Percentiles rank a stretch among this genome's conserved stretches.
Evolutionary conservation across 768 basidiomycete genomes (phyloP).

Genomic region (Tephrocybe sp.): DNA sequence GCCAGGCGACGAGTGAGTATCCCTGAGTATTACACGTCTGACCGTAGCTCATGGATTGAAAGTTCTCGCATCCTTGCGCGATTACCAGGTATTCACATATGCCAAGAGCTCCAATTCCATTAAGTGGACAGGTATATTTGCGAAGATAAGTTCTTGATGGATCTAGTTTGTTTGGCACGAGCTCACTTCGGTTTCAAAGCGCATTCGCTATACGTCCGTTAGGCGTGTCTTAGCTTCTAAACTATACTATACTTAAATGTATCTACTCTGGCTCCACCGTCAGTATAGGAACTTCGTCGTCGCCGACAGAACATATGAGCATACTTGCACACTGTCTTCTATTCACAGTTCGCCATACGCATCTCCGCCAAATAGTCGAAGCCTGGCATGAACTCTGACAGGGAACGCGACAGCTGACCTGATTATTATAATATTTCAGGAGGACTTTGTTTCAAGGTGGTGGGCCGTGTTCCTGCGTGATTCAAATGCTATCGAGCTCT

Average conservation of each 20-base stretch:
- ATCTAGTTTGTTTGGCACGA: too few relatives aligned
- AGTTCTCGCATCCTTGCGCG: constrained; percentile 68
- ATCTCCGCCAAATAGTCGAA: constrained; percentile 68
- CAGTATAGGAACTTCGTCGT: constrained; percentile 55
- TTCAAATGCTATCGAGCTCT: constrained; percentile 62
- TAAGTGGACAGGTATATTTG: too few relatives aligned
- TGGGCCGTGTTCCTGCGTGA: constrained; percentile 90
- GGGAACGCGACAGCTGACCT: constrained; percentile 74
- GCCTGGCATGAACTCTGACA: constrained; percentile 58
- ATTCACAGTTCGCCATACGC: constrained; percentile 79
- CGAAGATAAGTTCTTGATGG: too few relatives aligned
- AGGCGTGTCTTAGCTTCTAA: constrained; percentile 62
- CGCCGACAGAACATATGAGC: constrained; percentile 47
- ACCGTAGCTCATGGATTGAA: constrained; percentile 2
- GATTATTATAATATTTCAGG: constrained; percentile 72
- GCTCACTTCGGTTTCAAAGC: too few relatives aligned
- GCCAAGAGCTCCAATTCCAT: constrained; percentile 80
- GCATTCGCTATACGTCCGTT: constrained; percentile 8
- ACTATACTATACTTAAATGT: too few relatives aligned
- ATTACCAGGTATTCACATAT: constrained; percentile 79
- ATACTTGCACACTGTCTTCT: constrained; percentile 70
- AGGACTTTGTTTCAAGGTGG: constrained; percentile 84
- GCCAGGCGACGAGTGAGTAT: constrained; percentile 55
- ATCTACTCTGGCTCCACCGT: constrained; percentile 67
- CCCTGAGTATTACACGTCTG: background rate